Conservation (phyloP, 2,329 filamentous ascomycete species). For the Plectosphaerella sp. region DNA sequence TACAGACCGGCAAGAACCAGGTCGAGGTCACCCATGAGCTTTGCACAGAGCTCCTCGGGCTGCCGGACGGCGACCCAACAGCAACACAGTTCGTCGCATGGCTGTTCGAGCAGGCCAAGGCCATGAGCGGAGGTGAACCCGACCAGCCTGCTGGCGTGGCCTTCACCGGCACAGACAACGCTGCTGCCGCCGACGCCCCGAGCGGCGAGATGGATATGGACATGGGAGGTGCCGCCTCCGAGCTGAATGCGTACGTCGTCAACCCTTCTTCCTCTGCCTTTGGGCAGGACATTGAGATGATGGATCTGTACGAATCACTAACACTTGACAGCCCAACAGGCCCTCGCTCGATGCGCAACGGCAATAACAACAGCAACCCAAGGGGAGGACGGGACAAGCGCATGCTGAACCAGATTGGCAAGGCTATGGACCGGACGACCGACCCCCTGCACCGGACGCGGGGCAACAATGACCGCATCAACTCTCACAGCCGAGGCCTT, state of each 20-base stretch:
- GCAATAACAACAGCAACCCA: constrained; percentile 37
- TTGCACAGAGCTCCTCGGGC: constrained; percentile 77
- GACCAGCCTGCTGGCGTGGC: constrained; percentile 3
- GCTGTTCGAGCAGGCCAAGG: constrained; percentile 84
- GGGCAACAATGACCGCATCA: constrained; percentile 72
- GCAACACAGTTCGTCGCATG: constrained; percentile 82
- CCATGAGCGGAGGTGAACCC: constrained; percentile 54
- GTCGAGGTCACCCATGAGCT: constrained; percentile 86
- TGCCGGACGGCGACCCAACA: constrained; percentile 77
- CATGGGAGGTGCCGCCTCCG: constrained; percentile 50
- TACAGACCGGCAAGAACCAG: constrained; percentile 90
- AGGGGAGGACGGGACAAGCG: constrained; percentile 68
- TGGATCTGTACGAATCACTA: constrained; percentile 24
- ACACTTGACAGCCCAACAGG: constrained; percentile 72
- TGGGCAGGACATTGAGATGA: background rate
- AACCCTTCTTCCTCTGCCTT: background rate
- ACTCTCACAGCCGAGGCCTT: constrained; percentile 66
- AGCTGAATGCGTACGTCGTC: constrained; percentile 54
- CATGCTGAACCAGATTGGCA: constrained; percentile 80
- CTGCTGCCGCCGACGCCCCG: constrained; percentile 11
- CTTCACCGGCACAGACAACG: constrained; percentile 29
- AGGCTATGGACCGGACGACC: constrained; percentile 71
- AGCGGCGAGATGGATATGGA: constrained; percentile 60
- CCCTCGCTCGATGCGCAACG: constrained; percentile 89
- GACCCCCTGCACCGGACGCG: constrained; percentile 82